Base-by-base conservation (phyloP, 257 asterid species). In the Forsythia suspensa region DNA sequence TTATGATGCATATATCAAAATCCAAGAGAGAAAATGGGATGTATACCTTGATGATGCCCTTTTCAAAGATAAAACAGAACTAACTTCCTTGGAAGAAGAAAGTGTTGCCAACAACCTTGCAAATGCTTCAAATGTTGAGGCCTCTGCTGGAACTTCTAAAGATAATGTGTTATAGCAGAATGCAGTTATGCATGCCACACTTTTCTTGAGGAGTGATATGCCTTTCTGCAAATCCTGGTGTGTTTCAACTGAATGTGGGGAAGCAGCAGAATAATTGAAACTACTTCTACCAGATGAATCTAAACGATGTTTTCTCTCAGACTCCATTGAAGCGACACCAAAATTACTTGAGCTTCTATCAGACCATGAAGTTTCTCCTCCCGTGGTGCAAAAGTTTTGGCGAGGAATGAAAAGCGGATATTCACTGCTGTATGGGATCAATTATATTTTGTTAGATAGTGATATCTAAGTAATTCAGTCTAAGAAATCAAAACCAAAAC, bases 151-250 rank as follows among this genome's bases (percentile, higher is more conserved):
- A 80, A 96, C 93, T 72, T 96, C 97, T 84, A 92, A 81, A 67
- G 89, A 84, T 79, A 94, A 76, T 52, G 90, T 84, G 86, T 88
- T 91, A 75, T 91, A 92, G 88, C 97, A 92, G 86, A 89, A 92
- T 11, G 98, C 95, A 72, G 98, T 92, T 73, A 89, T 79, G 88
- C 99, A 94, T 61, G 98, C 97, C 80, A 96, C 99, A 67, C 97
- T 96, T 86, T 92, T 94, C 94, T 96, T 96, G 71, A 96, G 96
- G 86, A 96, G 99, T 65, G 98, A 93, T 77, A 96, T 92, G 85
- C 98, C 99, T 91, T 96, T 96, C 90, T 94, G 98, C 91, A 96
- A 86, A 87, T 96, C 99, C 90, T 90, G 92, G 87, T 96, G 99
- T 43, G 80, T 85, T 86, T 94, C 98, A 76, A 84, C 70, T 37